Base-by-base conservation (phyloP, 345 rosid species). In the Mercurialis annua region DNA sequence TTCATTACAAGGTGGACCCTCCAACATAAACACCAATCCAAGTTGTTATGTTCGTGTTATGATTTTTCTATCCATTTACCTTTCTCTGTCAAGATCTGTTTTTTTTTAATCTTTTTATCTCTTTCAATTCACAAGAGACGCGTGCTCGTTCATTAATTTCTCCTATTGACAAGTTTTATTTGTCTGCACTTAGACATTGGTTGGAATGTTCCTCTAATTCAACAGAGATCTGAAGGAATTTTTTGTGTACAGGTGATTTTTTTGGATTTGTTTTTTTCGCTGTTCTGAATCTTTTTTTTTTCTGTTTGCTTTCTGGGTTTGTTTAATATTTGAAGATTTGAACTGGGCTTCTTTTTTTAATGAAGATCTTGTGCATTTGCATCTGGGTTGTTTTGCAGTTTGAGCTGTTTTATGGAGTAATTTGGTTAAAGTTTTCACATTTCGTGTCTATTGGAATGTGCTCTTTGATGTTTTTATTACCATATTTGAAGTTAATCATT, bases 311-410 rank as follows among this genome's bases (percentile, higher is more conserved):
- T 31, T 58, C 59, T 71, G 58, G 67, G 58, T 46, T 60, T 52
- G 26, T 21, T 43, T 43, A 9, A 42, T 36, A 34, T 33, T 38
- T 16, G 42, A 50, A 65, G 52, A 18, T 52, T 31, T 33, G 18
- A 59, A 24, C 43, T 33, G 34, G 65, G 26, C 23, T 65, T 42
- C 23, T 62, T 30, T 3, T 6, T 4, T 50, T 54, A 4, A n/a
- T 10, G 24, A 66, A 66, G 70, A 73, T 73, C 71, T 66, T 67
- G 62, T 6, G 59, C 43, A 67, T 71, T 57, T 10, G 47, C 49
- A 52, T 59, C 62, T 43, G 68, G 60, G 56, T 53, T 47, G 11
- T 36, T 59, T 11, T 0, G 31, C 73, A 47, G 8, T 65, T 65
- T 70, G 47, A 66, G 63, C n/a, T 62, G 15, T 62, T 64, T 46